Conservation (phyloP, 371 early-diverging fungal genomes). For the Mortierella sp. region DNA sequence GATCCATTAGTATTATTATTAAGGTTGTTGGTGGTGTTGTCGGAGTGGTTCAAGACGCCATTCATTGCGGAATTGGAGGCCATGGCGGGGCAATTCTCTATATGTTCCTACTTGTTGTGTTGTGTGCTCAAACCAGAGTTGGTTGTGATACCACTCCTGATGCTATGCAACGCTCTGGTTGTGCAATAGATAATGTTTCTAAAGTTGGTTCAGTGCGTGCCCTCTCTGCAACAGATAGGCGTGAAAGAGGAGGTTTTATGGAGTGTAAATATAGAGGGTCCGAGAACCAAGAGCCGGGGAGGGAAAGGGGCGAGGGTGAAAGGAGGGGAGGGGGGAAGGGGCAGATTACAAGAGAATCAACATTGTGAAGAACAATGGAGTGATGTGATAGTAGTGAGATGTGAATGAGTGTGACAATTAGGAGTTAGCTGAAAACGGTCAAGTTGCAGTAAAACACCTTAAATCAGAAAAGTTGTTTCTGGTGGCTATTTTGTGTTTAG, state of each 20-base stretch:
- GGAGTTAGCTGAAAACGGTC: neutral
- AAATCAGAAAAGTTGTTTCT: neutral
- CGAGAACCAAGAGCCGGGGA: neutral
- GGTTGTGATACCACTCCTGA: constrained; percentile 22
- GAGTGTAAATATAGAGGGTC: constrained; percentile 2
- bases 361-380: neutral
- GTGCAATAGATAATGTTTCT: constrained; percentile 6
- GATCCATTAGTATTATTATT: constrained; percentile 21
- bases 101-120: neutral
- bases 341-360: neutral
- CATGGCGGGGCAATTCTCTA: constrained; percentile 10
- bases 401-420: neutral
- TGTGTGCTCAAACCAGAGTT: constrained; percentile 17
- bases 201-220: neutral
- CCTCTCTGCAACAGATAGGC: neutral
- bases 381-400: neutral
- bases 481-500: neutral
- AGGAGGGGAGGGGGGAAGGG: neutral
- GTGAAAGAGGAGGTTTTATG: too few species aligned
- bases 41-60: constrained; percentile 3
- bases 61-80: constrained; percentile 30
- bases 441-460: neutral
- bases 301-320: neutral
- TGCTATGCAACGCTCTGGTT: constrained; percentile 5
- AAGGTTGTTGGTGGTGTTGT: constrained; percentile 15